Conservation (phyloP, 2,329 filamentous ascomycete species). For the Venturia nashicola region DNA sequence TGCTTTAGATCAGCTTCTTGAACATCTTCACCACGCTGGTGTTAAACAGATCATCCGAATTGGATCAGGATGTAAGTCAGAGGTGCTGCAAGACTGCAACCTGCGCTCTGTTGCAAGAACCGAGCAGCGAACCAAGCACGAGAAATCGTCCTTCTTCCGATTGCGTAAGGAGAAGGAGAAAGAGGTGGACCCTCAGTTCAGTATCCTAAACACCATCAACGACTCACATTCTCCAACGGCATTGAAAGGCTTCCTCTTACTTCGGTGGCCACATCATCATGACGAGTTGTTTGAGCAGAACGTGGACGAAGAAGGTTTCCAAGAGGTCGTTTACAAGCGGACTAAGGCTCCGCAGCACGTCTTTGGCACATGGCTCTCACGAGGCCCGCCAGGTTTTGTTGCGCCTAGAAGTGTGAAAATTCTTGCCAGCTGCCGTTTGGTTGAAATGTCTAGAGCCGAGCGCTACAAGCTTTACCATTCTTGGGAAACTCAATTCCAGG, state of each 20-base stretch:
- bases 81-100: conserved; percentile 37
- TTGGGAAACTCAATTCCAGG: background rate
- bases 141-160: background rate
- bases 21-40: conserved; percentile 41
- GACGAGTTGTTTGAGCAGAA: conserved; percentile 33
- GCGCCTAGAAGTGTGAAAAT: background rate
- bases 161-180: background rate
- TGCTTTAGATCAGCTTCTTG: conserved; percentile 46
- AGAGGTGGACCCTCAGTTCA: background rate
- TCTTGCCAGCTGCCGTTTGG: background rate
- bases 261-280: background rate
- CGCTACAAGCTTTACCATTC: background rate
- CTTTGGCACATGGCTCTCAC: background rate
- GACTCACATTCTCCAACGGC: background rate
- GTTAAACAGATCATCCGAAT: conserved; percentile 47
- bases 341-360: background rate
- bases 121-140: background rate
- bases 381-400: background rate
- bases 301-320: conserved; percentile 20
- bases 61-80: conserved; percentile 45
- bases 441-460: background rate
- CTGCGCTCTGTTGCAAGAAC: conserved; percentile 28
- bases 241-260: background rate
- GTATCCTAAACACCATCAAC: background rate
- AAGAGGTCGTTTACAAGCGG: conserved; percentile 16